These are phyloP conservation scores for Fistulifera pelliculosa DNA, from an alignment of 108 stramenopile genomes.

Conservation along the genomic window DNA sequence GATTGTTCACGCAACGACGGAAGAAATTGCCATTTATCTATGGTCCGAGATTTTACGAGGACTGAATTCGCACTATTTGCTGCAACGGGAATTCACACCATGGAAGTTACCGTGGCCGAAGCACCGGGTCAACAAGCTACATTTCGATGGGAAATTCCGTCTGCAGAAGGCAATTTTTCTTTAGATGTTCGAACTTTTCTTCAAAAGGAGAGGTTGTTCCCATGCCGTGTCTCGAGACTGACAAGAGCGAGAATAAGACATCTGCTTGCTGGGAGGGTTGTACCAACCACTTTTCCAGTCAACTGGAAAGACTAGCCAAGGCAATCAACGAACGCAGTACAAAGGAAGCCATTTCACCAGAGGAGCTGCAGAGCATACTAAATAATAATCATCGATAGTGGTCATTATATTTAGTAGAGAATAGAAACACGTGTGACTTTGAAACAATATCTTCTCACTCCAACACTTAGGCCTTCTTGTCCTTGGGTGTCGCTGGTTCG, in stretches of 20 bases:
- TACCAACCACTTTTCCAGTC: slow-evolving; percentile 7
- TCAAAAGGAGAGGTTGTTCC: slow-evolving; percentile 22
- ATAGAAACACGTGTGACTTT: neutral
- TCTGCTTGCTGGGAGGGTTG: slow-evolving; percentile 10
- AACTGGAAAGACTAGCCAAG: slow-evolving; percentile 23
- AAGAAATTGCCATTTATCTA: slow-evolving; percentile 88
- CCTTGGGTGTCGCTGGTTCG: slow-evolving; percentile 15
- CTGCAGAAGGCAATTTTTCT: slow-evolving; percentile 4
- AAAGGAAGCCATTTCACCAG: slow-evolving; percentile 18
- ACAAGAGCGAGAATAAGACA: too few relatives aligned
- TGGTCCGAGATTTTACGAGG: slow-evolving; percentile 55
- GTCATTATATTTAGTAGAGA: neutral
- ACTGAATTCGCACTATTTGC: slow-evolving; percentile 55
- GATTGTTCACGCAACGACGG: slow-evolving; percentile 88
- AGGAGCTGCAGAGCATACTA: slow-evolving; percentile 65
- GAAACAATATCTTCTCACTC: too few relatives aligned
- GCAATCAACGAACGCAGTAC: slow-evolving; percentile 18
- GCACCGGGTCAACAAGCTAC: slow-evolving; percentile 80
- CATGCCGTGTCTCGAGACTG: slow-evolving; percentile 22
- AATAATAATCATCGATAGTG: too few relatives aligned
- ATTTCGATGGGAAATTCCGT: slow-evolving; percentile 55
- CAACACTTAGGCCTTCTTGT: slow-evolving; percentile 26
- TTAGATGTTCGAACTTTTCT: slow-evolving; percentile 35
- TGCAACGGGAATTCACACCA: slow-evolving; percentile 67
- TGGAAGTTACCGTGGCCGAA: slow-evolving; percentile 87